phyloP scores from a whole-genome alignment of 192 early-diverging fungal genomes.

The Podila epigama region DNA sequence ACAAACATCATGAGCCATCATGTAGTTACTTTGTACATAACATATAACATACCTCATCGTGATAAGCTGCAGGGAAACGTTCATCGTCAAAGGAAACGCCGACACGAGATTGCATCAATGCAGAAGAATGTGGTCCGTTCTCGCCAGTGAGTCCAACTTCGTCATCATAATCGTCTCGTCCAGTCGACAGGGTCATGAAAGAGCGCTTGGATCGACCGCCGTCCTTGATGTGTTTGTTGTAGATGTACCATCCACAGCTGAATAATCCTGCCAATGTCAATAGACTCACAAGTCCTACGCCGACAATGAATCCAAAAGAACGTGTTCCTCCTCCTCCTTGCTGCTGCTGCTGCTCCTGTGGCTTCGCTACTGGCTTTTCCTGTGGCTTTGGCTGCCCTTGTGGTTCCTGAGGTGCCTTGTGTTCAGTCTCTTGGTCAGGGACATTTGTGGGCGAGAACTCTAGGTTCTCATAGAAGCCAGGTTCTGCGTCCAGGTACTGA shows the following conservation, averaged over 20 bases:
- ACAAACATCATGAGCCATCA: background rate
- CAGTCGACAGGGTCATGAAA: conserved; percentile 32
- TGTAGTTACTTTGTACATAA: background rate
- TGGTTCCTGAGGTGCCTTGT: background rate
- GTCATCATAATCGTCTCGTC: conserved; percentile 34
- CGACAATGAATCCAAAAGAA: conserved; percentile 17
- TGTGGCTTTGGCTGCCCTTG: background rate
- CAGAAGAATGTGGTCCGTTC: conserved; percentile 44
- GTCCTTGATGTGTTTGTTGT: conserved; percentile 5
- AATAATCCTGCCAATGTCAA: conserved; percentile 16
- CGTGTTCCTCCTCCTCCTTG: background rate
- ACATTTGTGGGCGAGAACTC: conserved; percentile 16
- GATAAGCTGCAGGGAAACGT: conserved; percentile 22
- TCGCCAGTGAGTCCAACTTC: conserved; percentile 28
- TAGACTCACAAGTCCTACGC: conserved; percentile 19
- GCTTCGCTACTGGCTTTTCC: background rate
- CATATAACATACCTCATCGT: conserved; percentile 16
- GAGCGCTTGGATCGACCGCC: background rate
- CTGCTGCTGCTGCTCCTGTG: background rate
- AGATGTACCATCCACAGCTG: conserved; percentile 2
- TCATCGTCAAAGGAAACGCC: conserved; percentile 47
- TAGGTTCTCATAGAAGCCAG: conserved; percentile 33
- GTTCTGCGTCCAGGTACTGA: conserved; percentile 17
- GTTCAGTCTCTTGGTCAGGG: background rate
- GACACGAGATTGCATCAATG: conserved; percentile 39